Evolutionary conservation across 495 filamentous ascomycete genomes (phyloP), one percentile per base, ranked within the genome.

Genomic region (Hypomontagnella monticulosa): DNA sequence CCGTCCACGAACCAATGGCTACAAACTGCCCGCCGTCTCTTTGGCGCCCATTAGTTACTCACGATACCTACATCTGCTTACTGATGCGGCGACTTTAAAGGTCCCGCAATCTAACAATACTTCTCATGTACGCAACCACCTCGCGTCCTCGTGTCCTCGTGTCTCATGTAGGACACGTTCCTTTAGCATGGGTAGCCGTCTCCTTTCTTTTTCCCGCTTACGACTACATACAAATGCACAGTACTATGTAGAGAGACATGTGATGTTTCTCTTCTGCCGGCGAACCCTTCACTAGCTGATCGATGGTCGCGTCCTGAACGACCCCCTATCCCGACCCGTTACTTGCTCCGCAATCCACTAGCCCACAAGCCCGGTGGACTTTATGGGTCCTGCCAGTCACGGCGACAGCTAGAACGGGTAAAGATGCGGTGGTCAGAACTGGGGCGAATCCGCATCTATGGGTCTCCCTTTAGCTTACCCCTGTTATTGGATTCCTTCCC

Each of bases 61-160:
- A 27, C 6, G 23, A 27, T 27, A 27, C 23, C 2, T 27, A 27
- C 6, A 27, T 6, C 23, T 27, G 40, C 41, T 15, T 54, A 48
- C 14, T 57, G 56, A 65, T 61, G 61, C 56, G 55, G 66, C 66
- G 43, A 68, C 65, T 59, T 42, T 19, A 33, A 53, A 16, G 53
- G 48, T 19, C 49, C 48, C 62, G 59, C 59, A 33, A 9, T 7
- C 23, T 40, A 57, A 48, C 42, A 16, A 47, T 54, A 61, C 57
- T 44, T 57, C 55, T 64, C 52, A 57, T 53, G 60, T 59, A 64
- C 47, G 66, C 61, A 69, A 61, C 66, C 56, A 61, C 57, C 61
- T 60, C 61, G 57, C 61, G 61, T 65, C 66, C 55, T 69, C 61
- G 56, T 66, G 23, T 27, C 23, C 23, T 27, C 23, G 23, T 27